Evolutionary conservation across 2,329 filamentous ascomycete species (phyloP), one percentile per base, ranked within the genome.

Genomic region (Pestalotiopsis sp.): DNA sequence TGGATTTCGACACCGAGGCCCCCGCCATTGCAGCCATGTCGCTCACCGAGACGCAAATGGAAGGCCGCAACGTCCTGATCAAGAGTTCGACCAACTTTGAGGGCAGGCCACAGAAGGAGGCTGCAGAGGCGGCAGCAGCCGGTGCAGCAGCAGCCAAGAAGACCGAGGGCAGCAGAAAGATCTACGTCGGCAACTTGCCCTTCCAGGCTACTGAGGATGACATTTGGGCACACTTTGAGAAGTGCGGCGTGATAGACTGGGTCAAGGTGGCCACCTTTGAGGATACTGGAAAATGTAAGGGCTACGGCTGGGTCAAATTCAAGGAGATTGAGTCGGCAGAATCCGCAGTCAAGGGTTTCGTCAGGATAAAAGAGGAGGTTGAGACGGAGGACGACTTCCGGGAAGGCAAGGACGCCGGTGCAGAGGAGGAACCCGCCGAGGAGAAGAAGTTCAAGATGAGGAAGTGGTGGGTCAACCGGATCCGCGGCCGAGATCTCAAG

Each of bases 211-310:
- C 91, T 6, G 92, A 95, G 75, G 94, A 97, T 67, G 90, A 93
- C 74, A 81, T 99, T 64, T 85, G 90, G 73, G 86, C 91, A 72
- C 93, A 97, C 77, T 98, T 97, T 79, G 87, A 87, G 63, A 93
- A 91, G 78, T 98, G 95, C 78, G 96, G 96, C 64, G 86, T 91
- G 71, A 89, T 98, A 70, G 89, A 91, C 66, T 93, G 93, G 83
- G 88, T 94, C 72, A 95, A 97, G 82, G 85, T 98, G 73, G 96
- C 96, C 2, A 97, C 95, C 0, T 99, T 99, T 77, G 93, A 98
- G 80, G 97, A 99, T 80, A 92, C 92, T 23, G 96, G 96, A 58
- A 99, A 98, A 83, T 99, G 96, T 85, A 98, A 98, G 83, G 97
- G 96, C 20, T 99, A 92, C 82, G 96, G 92, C 5, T 99, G 96